Evolutionary conservation across 2,329 filamentous ascomycete genomes (phyloP).

Genomic region (Pestalotiopsis sp.): DNA sequence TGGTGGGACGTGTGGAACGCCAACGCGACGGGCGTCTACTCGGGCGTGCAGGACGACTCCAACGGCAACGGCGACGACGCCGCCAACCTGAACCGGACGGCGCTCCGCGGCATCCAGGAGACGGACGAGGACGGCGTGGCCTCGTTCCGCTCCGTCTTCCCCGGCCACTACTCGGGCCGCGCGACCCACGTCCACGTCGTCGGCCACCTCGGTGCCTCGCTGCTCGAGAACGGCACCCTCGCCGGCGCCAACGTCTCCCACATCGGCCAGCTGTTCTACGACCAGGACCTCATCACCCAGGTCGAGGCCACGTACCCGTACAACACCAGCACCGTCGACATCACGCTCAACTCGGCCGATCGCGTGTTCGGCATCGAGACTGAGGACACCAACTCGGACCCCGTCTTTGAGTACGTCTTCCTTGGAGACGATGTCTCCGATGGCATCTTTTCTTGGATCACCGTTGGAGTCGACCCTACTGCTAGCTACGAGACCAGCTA

Average conservation of each 20-base stretch:
- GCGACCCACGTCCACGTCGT: constrained; percentile 53
- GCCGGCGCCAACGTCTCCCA: constrained; percentile 48
- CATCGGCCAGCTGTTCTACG: constrained; percentile 69
- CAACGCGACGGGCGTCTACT: constrained; percentile 52
- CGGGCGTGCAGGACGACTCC: constrained; percentile 40
- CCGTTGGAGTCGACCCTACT: constrained; percentile 4
- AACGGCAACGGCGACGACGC: constrained; percentile 42
- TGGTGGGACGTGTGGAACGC: constrained; percentile 55
- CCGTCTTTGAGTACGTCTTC: constrained; percentile 12
- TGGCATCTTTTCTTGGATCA: constrained; percentile 12
- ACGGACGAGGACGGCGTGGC: background rate
- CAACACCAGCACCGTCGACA: constrained; percentile 2
- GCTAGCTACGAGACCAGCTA: background rate
- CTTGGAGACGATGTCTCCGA: constrained; percentile 1
- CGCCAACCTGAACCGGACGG: constrained; percentile 44
- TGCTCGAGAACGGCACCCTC: constrained; percentile 48
- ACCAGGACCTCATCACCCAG: constrained; percentile 55
- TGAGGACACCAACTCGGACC: constrained; percentile 6
- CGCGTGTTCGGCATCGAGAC: constrained; percentile 1
- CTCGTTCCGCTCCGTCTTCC: background rate
- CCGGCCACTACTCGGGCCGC: constrained; percentile 25
- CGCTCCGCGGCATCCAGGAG: constrained; percentile 38
- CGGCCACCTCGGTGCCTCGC: constrained; percentile 42
- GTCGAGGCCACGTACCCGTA: constrained; percentile 11
- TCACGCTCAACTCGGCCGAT: background rate